These are phyloP conservation scores for Pseudozyma flocculosa DNA, from an alignment of 1,284 basidiomycete genomes.

Conservation along the genomic window DNA sequence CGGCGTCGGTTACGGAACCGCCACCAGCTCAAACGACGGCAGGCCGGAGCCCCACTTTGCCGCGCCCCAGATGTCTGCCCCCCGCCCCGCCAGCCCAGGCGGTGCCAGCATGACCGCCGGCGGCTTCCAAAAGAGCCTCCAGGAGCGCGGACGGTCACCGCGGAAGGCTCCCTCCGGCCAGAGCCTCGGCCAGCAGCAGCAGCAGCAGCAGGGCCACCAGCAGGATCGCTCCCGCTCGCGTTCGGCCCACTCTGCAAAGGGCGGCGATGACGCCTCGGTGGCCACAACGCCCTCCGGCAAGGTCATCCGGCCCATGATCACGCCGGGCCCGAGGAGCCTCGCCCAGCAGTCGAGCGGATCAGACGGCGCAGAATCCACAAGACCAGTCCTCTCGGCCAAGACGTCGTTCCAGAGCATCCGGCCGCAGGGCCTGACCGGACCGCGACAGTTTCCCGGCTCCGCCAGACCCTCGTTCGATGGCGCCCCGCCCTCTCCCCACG, in stretches of 20 bases:
- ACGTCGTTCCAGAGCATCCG: constrained; percentile 2
- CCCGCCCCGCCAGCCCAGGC: constrained; percentile 16
- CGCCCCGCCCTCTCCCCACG: constrained; percentile 2
- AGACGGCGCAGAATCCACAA: not conserved
- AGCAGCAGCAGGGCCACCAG: too few species aligned
- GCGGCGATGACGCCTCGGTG: too few species aligned
- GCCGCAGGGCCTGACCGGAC: constrained; percentile 11
- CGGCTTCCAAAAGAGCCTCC: constrained; percentile 23
- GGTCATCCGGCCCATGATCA: constrained; percentile 9
- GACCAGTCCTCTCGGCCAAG: constrained; percentile 4
- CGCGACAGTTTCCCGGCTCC: constrained; percentile 18
- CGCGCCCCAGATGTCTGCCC: constrained; percentile 7
- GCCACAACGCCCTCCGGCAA: not conserved
- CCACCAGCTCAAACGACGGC: constrained; percentile 42
- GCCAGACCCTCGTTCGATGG: constrained; percentile 4
- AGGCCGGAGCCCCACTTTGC: constrained; percentile 17
- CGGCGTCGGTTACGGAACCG: constrained; percentile 44
- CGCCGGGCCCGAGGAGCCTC: constrained; percentile 26
- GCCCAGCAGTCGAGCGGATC: constrained; percentile 14
- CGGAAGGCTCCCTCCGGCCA: constrained; percentile 9
- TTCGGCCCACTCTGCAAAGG: constrained; percentile 13
- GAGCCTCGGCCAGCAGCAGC: not conserved
- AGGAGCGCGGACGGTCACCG: constrained; percentile 22
- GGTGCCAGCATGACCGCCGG: constrained; percentile 28
- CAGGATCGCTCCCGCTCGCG: not conserved